Percentiles rank a stretch among this genome's conserved stretches.
Evolutionary conservation across 345 rosid genomes (phyloP).

Genomic region (Draba incana): DNA sequence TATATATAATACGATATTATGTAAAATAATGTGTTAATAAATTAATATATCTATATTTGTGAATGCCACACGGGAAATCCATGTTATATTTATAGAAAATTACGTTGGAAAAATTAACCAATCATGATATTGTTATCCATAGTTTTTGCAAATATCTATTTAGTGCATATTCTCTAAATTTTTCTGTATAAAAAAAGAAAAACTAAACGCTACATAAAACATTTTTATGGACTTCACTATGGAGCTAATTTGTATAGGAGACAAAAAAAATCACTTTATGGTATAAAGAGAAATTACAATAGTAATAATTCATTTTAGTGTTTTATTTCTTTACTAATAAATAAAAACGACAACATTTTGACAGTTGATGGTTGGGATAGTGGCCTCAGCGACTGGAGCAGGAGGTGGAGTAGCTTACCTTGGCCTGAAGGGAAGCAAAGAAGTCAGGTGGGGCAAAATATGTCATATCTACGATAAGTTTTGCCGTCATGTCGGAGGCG

Average conservation of each 20-base stretch:
- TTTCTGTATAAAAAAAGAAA: no score
- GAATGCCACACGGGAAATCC: no score
- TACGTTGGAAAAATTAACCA: no score
- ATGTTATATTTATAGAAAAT: no score
- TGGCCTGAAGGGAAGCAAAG: conserved; percentile 67
- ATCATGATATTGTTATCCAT: no score
- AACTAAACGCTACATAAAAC: not conserved
- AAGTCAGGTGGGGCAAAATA: conserved; percentile 51
- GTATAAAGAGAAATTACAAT: not conserved
- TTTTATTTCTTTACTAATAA: not conserved
- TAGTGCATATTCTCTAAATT: no score
- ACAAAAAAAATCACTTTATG: not conserved
- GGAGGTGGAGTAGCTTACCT: conserved; percentile 75
- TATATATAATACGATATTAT: no score
- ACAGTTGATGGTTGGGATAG: conserved; percentile 74
- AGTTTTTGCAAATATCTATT: no score
- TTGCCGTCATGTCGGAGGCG: conserved; percentile 57
- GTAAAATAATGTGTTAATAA: no score
- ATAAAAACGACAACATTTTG: not conserved
- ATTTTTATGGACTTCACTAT: not conserved
- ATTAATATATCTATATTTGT: no score
- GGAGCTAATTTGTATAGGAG: not conserved
- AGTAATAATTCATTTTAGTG: not conserved
- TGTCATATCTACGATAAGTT: conserved; percentile 59
- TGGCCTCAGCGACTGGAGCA: conserved; percentile 80